Conservation (phyloP, 169 alveolate genomes). For the Babesia ovata region DNA sequence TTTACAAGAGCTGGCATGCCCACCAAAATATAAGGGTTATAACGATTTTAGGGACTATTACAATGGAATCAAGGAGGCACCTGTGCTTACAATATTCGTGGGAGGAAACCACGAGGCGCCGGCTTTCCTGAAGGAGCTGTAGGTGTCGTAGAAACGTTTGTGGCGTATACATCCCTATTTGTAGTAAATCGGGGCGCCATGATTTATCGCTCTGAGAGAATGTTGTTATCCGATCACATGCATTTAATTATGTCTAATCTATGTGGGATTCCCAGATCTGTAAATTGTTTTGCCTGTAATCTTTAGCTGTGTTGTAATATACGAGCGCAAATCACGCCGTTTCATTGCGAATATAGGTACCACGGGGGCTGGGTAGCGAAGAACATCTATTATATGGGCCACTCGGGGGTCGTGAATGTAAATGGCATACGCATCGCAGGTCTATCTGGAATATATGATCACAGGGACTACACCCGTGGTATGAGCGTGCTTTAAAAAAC, state of each 20-base stretch:
- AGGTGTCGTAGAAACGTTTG: conserved; percentile 7
- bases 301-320: neutral
- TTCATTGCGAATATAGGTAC: conserved; percentile 48
- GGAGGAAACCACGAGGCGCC: conserved; percentile 99
- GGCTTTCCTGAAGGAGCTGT: conserved; percentile 88
- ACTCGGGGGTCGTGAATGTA: conserved; percentile 88
- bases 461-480: conserved; percentile 80
- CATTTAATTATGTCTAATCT: no score
- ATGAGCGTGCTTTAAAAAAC: neutral
- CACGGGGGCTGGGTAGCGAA: conserved; percentile 99
- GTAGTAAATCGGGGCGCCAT: no score
- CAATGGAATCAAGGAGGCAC: conserved; percentile 86
- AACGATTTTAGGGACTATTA: conserved; percentile 91
- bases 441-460: conserved; percentile 92
- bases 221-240: no score
- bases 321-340: neutral
- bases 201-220: no score
- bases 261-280: no score
- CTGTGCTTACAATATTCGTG: conserved; percentile 91
- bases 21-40: conserved; percentile 88
- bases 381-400: conserved; percentile 95
- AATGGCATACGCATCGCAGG: conserved; percentile 92
- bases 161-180: no score
- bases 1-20: conserved; percentile 87
- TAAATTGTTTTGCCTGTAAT: neutral